Base-by-base conservation (phyloP, 192 early-diverging fungal genomes). In the Podila minutissima region DNA sequence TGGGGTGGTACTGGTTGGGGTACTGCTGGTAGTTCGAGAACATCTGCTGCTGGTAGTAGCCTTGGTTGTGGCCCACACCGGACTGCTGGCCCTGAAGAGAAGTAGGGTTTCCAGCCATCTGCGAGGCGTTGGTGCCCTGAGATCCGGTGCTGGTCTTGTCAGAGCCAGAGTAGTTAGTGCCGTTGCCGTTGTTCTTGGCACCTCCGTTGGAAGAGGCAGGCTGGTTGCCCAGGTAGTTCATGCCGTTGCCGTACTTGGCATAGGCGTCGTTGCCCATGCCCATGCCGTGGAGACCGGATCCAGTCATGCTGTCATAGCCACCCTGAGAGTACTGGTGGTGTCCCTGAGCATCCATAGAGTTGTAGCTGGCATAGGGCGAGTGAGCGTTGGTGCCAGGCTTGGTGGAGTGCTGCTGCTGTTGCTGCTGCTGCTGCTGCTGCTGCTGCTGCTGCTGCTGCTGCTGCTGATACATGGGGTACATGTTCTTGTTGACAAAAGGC, bases 401-500 rank as follows among this genome's bases (percentile, higher is more conserved):
- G 71, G 59, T 82, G 5, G 83, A 69, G 69, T 83, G 82, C 2
- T 82, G 73, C 50, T 84, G 73, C 61, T 82, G 81, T 50, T 15
- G 33, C 33, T n/a, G n/a, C n/a, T n/a, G n/a, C n/a, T 37, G 35
- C 6, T 37, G 33, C 33, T 33, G 28, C 29, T 74, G 66, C 4
- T 67, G 61, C 33, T 85, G 82, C 62, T 84, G 83, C 5, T 67
- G 68, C 31, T 84, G 75, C 48, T 66, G 66, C 57, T 82, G 75
- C 19, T 82, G 74, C 62, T 86, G 84, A 75, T 96, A 95, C 91
- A 93, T 93, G 20, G 94, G 94, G 68, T 96, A 97, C 88, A 95
- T 91, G 46, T 85, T 89, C 88, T 97, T 96, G 87, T 95, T 95
- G 82, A 95, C 88, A 75, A 94, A 96, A 11, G 93, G 95, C 81